phyloP scores from a whole-genome alignment of 2,329 filamentous ascomycete genomes.

The Penicillium sp. region DNA sequence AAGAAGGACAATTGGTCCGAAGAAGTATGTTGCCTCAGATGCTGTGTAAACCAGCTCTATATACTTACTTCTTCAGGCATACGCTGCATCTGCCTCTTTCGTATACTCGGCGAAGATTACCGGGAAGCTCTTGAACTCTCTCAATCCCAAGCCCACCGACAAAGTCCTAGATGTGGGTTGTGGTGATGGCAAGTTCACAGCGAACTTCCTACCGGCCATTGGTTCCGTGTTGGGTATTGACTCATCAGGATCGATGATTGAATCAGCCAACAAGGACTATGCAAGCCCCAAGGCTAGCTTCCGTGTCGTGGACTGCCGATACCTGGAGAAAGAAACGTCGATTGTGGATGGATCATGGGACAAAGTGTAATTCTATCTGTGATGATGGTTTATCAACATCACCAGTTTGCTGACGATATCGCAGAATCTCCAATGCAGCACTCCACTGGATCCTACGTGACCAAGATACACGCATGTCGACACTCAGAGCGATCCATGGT shows the following conservation, averaged over 20 bases:
- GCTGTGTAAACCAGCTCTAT: background rate
- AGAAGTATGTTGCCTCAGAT: conserved; percentile 27
- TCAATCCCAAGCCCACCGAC: conserved; percentile 61
- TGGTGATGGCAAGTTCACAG: conserved; percentile 63
- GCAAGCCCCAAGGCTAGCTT: conserved; percentile 31
- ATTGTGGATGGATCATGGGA: conserved; percentile 38
- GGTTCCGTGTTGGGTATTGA: conserved; percentile 61
- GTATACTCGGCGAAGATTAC: conserved; percentile 60
- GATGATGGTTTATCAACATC: background rate
- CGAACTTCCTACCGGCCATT: conserved; percentile 55
- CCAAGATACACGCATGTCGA: conserved; percentile 45
- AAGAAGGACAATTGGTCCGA: conserved; percentile 43
- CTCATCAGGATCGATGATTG: conserved; percentile 61
- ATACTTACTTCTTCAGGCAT: conserved; percentile 47
- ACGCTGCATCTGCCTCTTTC: conserved; percentile 64
- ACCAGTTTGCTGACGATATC: background rate
- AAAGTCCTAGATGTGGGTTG: conserved; percentile 65
- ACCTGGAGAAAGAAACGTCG: conserved; percentile 29
- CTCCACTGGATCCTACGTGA: conserved; percentile 67
- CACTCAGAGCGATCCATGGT: conserved; percentile 57
- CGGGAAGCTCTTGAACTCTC: conserved; percentile 59
- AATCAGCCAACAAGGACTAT: conserved; percentile 51
- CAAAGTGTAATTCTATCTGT: conserved; percentile 51
- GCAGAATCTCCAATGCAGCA: conserved; percentile 62
- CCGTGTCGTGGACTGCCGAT: conserved; percentile 38